These are phyloP conservation scores for Calonectria hawksworthii DNA, from an alignment of 2,329 filamentous ascomycete genomes.

Conservation along the genomic window DNA sequence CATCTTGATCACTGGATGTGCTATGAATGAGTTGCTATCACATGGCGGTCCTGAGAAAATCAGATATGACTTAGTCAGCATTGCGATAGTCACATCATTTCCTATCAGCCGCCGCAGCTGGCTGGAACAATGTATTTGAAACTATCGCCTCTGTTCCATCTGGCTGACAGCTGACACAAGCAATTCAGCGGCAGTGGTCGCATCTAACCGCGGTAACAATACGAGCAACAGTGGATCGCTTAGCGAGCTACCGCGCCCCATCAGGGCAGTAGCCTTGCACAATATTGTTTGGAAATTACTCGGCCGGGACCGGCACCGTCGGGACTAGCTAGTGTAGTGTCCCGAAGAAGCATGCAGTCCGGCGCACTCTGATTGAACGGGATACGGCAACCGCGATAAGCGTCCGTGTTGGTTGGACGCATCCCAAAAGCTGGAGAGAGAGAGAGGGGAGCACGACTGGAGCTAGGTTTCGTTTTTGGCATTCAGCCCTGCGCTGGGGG, in stretches of 20 bases:
- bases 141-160: background rate
- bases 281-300: constrained; percentile 5
- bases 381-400: background rate
- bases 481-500: background rate
- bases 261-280: background rate
- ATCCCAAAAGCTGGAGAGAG: background rate
- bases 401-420: background rate
- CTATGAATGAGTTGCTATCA: no score
- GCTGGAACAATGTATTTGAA: background rate
- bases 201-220: background rate
- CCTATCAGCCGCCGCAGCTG: background rate
- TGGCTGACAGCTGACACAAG: background rate
- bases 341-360: background rate
- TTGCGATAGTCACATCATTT: background rate
- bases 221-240: background rate
- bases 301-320: constrained; percentile 2
- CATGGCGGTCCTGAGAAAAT: background rate
- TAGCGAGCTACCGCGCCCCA: constrained; percentile 6
- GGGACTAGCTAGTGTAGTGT: background rate
- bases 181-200: background rate
- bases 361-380: background rate
- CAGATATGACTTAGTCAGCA: background rate
- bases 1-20: background rate
- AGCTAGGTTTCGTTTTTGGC: background rate
- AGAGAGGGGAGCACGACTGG: no score